Base-by-base conservation (phyloP, 1,139 yeast genomes). In the Zygosaccharomyces pseudobailii region DNA sequence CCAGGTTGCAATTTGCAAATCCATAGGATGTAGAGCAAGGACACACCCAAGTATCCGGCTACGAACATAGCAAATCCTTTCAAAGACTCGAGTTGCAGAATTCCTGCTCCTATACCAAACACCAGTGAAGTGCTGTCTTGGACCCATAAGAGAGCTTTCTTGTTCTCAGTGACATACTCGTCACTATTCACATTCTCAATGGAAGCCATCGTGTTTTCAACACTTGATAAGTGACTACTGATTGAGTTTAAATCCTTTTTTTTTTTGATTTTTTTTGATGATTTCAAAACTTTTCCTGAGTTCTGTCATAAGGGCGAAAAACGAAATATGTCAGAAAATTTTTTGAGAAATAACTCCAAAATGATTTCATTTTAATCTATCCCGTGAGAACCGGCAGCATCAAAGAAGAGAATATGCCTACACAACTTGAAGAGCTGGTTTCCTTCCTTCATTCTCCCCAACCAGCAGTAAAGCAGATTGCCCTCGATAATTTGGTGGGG, bases 391-490 rank as follows among this genome's bases (percentile, higher is more conserved):
- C 20, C 5, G 22, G 39, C 31, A n/a, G 9, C 38, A 25, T 43
- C 27, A n/a, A 35, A 28, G 24, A 27, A 19, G 33, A 1, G 24
- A 37, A 38, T 3, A 80, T 80, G 85, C 81, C 85, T 23, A 69
- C 79, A 5, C 82, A 80, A 63, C 65, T 80, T 48, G 84, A 79
- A 67, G 85, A 82, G 62, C 71, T 89, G 42, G 96, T 90, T 20
- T 80, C 76, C 42, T 90, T 92, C 66, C 74, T 92, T 52, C 96
- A 87, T 65, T 80, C 90, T 6, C 84, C 86, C 2, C 90, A 87
- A 60, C 84, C 87, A 3, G 86, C 87, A 6, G 88, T 89, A 27
- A 81, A 86, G 48, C 89, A 84, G 57, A 82, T 90, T 48, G 97
- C 97, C 0, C 72, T 90, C 46, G 94, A 87, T 57, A 82, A 88